phyloP scores from a whole-genome alignment of 176 grass and related monocot species.

The Canna indica region DNA sequence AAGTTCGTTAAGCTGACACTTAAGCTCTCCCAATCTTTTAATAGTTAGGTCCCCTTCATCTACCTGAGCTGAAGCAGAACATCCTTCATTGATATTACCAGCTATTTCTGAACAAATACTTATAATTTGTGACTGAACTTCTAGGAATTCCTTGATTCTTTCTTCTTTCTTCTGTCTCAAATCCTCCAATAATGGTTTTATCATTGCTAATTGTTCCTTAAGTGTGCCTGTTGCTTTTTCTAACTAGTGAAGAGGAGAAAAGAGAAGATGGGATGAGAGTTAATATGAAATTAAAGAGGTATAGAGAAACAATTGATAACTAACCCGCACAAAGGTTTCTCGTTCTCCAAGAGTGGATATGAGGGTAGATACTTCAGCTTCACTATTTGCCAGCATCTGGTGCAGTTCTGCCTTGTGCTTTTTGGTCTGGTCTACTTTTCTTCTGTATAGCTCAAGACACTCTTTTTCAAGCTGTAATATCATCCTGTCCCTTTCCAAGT shows the following conservation, averaged over 20 bases:
- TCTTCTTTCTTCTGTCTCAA: slow-evolving; percentile 57
- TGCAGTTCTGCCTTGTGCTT: slow-evolving; percentile 36
- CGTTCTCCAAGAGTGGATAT: slow-evolving; percentile 64
- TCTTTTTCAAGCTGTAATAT: slow-evolving; percentile 71
- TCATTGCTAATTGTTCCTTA: slow-evolving; percentile 50
- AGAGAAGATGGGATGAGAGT: background rate
- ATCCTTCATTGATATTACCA: slow-evolving; percentile 43
- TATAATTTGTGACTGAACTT: slow-evolving; percentile 46
- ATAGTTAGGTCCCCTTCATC: slow-evolving; percentile 56
- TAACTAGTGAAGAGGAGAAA: slow-evolving; percentile 29
- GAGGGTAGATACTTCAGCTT: slow-evolving; percentile 56
- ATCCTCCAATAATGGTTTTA: slow-evolving; percentile 55
- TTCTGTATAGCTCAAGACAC: slow-evolving; percentile 59
- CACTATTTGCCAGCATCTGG: slow-evolving; percentile 34
- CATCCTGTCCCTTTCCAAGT: slow-evolving; percentile 59
- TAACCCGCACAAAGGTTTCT: slow-evolving; percentile 65
- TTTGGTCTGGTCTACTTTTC: background rate
- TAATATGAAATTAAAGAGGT: background rate
- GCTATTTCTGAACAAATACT: slow-evolving; percentile 58
- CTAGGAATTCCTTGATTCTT: slow-evolving; percentile 46
- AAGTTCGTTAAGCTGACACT: slow-evolving; percentile 47
- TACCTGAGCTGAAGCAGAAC: slow-evolving; percentile 27
- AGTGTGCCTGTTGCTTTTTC: slow-evolving; percentile 55
- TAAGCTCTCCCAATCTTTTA: slow-evolving; percentile 46
- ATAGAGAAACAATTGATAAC: slow-evolving; percentile 11